Conservation (phyloP, 1,284 basidiomycete genomes). For the Puccinia hordei region DNA sequence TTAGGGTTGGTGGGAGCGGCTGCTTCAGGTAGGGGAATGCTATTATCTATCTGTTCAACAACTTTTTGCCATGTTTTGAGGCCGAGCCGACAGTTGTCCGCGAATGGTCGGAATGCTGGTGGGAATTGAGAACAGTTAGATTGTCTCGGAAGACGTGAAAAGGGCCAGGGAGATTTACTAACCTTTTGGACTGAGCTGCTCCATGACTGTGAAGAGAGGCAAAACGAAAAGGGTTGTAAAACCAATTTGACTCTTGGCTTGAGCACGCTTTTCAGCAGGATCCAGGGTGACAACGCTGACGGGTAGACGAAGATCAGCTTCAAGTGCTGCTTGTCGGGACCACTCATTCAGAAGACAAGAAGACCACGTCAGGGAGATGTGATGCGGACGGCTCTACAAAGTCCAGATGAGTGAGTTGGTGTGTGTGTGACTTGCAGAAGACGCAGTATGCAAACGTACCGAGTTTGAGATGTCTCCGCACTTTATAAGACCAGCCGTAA, state of each 20-base stretch:
- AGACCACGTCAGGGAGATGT: slow-evolving; percentile 86
- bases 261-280: slow-evolving; percentile 62
- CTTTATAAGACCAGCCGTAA: slow-evolving; percentile 90
- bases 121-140: background rate
- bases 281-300: slow-evolving; percentile 66
- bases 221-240: slow-evolving; percentile 80
- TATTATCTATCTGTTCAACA: slow-evolving; percentile 27
- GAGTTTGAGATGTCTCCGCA: slow-evolving; percentile 97
- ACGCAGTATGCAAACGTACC: slow-evolving; percentile 61
- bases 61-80: slow-evolving; percentile 45
- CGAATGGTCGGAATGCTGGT: slow-evolving; percentile 41
- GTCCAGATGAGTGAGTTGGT: slow-evolving; percentile 53
- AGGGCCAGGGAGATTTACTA: background rate
- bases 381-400: slow-evolving; percentile 78
- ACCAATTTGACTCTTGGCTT: slow-evolving; percentile 83
- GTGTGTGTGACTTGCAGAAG: slow-evolving; percentile 55
- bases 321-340: slow-evolving; percentile 79
- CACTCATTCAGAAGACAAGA: slow-evolving; percentile 82
- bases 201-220: slow-evolving; percentile 76
- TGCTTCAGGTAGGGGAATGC: too few species aligned
- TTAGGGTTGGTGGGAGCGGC: background rate
- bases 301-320: slow-evolving; percentile 73
- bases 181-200: slow-evolving; percentile 35
- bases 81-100: slow-evolving; percentile 35
- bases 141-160: background rate